Evolutionary conservation across 257 asterid genomes (phyloP).

Genomic region (Solanum chaucha): DNA sequence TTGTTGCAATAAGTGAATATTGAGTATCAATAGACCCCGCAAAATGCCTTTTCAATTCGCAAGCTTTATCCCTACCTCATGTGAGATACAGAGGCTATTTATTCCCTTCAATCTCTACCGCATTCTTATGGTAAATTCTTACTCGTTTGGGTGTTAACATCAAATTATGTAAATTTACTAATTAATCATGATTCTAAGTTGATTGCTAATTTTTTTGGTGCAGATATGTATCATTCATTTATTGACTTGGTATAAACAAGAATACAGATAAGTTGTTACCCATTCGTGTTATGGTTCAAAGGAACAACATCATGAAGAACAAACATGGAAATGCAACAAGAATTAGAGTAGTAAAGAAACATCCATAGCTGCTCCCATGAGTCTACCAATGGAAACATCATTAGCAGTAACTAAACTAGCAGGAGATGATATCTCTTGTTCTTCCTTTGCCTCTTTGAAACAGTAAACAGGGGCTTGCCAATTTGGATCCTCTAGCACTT

Average conservation of each 20-base stretch:
- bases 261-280: background rate
- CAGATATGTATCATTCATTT: background rate
- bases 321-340: background rate
- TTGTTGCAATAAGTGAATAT: background rate
- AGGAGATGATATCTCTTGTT: background rate
- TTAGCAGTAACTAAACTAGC: background rate
- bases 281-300: background rate
- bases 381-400: background rate
- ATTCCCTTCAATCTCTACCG: background rate
- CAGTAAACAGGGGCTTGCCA: slow-evolving; percentile 83
- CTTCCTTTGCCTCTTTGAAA: slow-evolving; percentile 15
- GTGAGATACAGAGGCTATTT: too few species aligned
- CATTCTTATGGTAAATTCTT: background rate
- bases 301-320: background rate
- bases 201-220: background rate
- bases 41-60: background rate
- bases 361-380: slow-evolving; percentile 17
- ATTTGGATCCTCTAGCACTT: slow-evolving; percentile 54
- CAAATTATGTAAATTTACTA: background rate
- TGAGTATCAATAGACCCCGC: background rate
- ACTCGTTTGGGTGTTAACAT: background rate
- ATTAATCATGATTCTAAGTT: background rate
- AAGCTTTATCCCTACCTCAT: background rate
- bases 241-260: background rate
- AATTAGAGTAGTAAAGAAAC: background rate